Conservation (phyloP, 345 rosid species). For the Eucalyptus regnans region DNA sequence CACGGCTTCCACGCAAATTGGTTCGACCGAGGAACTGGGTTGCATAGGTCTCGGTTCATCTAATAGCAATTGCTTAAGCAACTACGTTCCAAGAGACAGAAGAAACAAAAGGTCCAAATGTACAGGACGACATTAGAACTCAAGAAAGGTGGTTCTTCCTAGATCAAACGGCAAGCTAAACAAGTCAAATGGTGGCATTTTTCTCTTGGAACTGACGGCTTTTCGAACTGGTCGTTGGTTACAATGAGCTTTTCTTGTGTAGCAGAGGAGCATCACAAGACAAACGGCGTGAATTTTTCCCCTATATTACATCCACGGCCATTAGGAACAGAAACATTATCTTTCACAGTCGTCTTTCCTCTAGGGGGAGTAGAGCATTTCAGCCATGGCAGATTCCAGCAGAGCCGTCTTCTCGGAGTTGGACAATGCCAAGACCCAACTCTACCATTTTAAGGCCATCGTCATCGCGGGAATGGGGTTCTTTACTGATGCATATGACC, state of each 20-base stretch:
- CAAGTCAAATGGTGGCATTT: not conserved
- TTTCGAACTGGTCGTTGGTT: not conserved
- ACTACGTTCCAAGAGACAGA: not conserved
- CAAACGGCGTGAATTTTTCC: not conserved
- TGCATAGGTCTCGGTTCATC: not conserved
- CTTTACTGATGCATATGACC: slow-evolving; percentile 58
- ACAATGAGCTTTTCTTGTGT: slow-evolving; percentile 21
- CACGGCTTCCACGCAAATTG: not conserved
- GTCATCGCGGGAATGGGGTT: slow-evolving; percentile 58
- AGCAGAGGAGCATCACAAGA: not conserved
- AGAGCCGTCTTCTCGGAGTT: slow-evolving; percentile 30
- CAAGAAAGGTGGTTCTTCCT: not conserved
- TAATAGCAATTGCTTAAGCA: not conserved
- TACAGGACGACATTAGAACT: not conserved
- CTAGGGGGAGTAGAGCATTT: not conserved
- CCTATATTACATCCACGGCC: not conserved
- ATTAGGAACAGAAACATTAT: not conserved
- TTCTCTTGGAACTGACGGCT: not conserved
- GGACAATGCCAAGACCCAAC: slow-evolving; percentile 53
- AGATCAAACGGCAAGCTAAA: not conserved
- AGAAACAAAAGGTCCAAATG: not conserved
- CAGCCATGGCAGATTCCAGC: slow-evolving; percentile 15
- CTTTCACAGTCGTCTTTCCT: not conserved
- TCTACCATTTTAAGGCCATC: slow-evolving; percentile 53
- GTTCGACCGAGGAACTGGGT: not conserved